phyloP scores from a whole-genome alignment of 2,329 filamentous ascomycete genomes.

The Ophiocordyceps robertsii region DNA sequence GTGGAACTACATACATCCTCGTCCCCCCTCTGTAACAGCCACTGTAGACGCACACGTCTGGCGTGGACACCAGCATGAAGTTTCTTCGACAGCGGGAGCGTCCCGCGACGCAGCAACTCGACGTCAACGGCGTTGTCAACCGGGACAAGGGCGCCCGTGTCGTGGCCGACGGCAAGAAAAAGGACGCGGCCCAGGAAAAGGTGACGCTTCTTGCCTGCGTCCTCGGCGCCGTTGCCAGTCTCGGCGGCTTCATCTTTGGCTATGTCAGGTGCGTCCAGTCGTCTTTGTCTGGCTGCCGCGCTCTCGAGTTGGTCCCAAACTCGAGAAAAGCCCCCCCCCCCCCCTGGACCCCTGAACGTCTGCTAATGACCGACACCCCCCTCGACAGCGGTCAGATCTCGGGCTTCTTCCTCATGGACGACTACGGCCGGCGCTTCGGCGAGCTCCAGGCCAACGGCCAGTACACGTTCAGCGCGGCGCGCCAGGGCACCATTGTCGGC shows the following conservation, averaged over 20 bases:
- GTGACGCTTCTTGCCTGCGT: slow-evolving; percentile 29
- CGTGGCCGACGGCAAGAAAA: background rate
- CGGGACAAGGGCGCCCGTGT: background rate
- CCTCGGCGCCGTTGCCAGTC: slow-evolving; percentile 36
- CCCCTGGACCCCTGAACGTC: too few relatives aligned
- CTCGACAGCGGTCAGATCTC: slow-evolving; percentile 41
- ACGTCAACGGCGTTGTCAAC: background rate
- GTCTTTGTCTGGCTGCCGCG: background rate
- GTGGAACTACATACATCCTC: background rate
- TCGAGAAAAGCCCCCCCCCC: too few relatives aligned
- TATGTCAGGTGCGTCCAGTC: slow-evolving; percentile 32
- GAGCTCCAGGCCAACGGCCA: slow-evolving; percentile 20
- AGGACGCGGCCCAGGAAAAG: background rate
- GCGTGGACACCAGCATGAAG: background rate
- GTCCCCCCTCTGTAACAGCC: background rate
- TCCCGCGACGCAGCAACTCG: background rate
- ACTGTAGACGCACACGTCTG: too few relatives aligned
- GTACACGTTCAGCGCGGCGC: slow-evolving; percentile 39
- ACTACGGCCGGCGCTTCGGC: slow-evolving; percentile 43
- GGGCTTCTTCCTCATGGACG: slow-evolving; percentile 46
- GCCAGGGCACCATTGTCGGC: slow-evolving; percentile 49
- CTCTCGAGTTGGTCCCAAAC: too few relatives aligned
- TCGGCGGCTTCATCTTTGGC: slow-evolving; percentile 45
- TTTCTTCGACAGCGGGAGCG: background rate
- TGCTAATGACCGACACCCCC: background rate